phyloP scores from a whole-genome alignment of 306 rosid genomes.

The Cucurbita moschata region DNA sequence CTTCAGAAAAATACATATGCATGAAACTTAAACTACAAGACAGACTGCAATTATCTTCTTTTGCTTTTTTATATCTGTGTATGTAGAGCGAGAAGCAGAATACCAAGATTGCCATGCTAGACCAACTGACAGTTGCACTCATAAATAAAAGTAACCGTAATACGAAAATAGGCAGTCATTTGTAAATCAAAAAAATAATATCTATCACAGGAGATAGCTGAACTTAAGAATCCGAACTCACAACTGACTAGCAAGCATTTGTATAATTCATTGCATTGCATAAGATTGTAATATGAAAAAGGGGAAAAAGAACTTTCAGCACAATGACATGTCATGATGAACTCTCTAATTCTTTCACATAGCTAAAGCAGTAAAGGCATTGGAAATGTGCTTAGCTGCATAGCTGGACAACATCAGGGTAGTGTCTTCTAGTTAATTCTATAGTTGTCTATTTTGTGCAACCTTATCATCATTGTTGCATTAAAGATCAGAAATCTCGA shows the following conservation, averaged over 20 bases:
- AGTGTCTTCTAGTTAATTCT: background rate
- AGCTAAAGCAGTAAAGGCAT: background rate
- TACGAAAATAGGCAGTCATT: background rate
- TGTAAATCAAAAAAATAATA: background rate
- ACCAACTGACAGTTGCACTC: background rate
- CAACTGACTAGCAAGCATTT: background rate
- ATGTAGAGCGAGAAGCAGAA: too few relatives aligned
- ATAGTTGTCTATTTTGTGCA: constrained; percentile 12
- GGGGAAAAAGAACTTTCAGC: background rate
- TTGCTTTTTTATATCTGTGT: background rate
- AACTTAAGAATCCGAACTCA: background rate
- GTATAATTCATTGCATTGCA: background rate
- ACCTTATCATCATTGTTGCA: constrained; percentile 23
- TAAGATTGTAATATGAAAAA: background rate
- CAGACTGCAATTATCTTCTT: background rate
- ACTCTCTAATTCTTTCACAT: background rate
- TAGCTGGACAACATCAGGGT: background rate
- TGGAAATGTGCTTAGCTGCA: background rate
- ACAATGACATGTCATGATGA: background rate
- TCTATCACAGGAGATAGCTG: background rate
- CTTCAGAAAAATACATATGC: background rate
- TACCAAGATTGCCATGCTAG: background rate
- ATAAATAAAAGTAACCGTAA: background rate
- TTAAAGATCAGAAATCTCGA: constrained; percentile 15
- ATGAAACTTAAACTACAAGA: background rate